Evolutionary conservation across 75 land plant species (phyloP).

Genomic region (Pinus tabuliformis): DNA sequence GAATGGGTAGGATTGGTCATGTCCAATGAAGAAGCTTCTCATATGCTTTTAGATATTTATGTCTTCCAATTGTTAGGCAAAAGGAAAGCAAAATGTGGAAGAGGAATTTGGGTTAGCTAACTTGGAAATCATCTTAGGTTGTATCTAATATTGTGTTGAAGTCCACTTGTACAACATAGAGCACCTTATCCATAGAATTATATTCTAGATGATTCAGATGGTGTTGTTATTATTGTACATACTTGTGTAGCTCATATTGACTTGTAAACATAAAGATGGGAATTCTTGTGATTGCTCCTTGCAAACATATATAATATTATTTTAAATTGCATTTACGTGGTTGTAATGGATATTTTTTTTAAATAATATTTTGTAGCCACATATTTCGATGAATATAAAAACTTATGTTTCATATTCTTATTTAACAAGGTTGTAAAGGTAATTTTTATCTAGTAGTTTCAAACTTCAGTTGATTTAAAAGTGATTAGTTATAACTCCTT

Average conservation of each 20-base stretch:
- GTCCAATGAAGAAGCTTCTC: constrained; percentile 2
- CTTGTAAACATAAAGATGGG: constrained; percentile 1
- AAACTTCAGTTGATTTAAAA: too few relatives aligned
- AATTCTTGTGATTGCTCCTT: neutral
- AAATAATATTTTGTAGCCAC: too few relatives aligned
- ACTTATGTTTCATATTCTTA: too few relatives aligned
- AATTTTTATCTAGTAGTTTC: too few relatives aligned
- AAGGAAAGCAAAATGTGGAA: neutral
- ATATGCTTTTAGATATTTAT: neutral
- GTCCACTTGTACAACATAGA: constrained; percentile 3
- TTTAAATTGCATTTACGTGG: too few relatives aligned
- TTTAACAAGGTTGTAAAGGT: too few relatives aligned
- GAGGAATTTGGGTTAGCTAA: neutral
- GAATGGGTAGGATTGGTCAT: neutral
- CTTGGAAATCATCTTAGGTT: neutral
- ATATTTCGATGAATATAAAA: too few relatives aligned
- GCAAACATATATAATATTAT: neutral
- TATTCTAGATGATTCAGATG: neutral
- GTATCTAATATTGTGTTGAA: neutral
- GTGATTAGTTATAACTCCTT: too few relatives aligned
- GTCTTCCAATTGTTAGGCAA: constrained; percentile 4
- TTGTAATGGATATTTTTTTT: too few relatives aligned
- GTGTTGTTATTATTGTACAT: constrained; percentile 3
- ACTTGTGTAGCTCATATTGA: neutral
- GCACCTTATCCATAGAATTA: neutral